Conservation (phyloP, 805 yeast genomes). For the Metschnikowia kunwiensis region DNA sequence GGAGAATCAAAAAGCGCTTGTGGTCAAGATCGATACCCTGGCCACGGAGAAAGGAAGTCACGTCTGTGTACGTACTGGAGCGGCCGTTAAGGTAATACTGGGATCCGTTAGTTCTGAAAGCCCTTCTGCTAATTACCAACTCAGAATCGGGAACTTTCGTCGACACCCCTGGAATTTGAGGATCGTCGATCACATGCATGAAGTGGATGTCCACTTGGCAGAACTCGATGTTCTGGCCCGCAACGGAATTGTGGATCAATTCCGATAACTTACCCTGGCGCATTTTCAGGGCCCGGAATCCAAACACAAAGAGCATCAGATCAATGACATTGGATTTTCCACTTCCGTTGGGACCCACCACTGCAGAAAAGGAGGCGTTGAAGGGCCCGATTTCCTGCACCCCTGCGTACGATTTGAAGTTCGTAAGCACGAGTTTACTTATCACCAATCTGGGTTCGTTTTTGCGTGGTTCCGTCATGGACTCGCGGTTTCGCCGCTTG, state of each 20-base stretch:
- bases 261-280: slow-evolving; percentile 93
- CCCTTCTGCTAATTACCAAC: slow-evolving; percentile 75
- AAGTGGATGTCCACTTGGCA: slow-evolving; percentile 94
- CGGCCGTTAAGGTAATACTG: slow-evolving; percentile 71
- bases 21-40: slow-evolving; percentile 94
- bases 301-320: slow-evolving; percentile 93
- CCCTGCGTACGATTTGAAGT: slow-evolving; percentile 96
- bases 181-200: slow-evolving; percentile 65
- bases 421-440: slow-evolving; percentile 64
- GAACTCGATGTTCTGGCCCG: slow-evolving; percentile 50
- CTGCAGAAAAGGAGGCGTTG: slow-evolving; percentile 89
- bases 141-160: slow-evolving; percentile 51
- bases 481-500: slow-evolving; percentile 24
- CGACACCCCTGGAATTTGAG: slow-evolving; percentile 28
- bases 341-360: slow-evolving; percentile 97
- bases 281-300: slow-evolving; percentile 95
- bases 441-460: slow-evolving; percentile 68
- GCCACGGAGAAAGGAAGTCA: slow-evolving; percentile 65
- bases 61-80: slow-evolving; percentile 72
- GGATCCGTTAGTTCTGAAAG: slow-evolving; percentile 71
- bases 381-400: slow-evolving; percentile 92
- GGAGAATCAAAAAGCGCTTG: slow-evolving; percentile 88
- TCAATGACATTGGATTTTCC: slow-evolving; percentile 98
- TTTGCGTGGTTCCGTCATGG: slow-evolving; percentile 11
- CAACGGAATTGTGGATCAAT: slow-evolving; percentile 85